phyloP scores from a whole-genome alignment of 257 asterid genomes.

The Solanum pimpinellifolium region DNA sequence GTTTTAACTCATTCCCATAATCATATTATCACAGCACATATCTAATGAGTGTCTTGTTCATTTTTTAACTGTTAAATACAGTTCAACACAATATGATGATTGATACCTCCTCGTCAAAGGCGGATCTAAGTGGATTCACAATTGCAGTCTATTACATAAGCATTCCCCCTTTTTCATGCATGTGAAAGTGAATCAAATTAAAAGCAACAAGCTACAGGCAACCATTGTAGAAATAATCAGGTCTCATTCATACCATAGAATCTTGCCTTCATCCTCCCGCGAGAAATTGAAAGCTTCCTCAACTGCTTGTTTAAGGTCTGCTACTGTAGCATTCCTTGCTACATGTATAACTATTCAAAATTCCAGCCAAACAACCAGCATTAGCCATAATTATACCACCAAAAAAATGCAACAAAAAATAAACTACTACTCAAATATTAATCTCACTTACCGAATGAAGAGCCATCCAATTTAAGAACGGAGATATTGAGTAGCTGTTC shows the following conservation, averaged over 20 bases:
- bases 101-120: neutral
- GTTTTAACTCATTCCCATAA: neutral
- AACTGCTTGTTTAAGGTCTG: constrained; percentile 29
- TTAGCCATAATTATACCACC: neutral
- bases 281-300: constrained; percentile 30
- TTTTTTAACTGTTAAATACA: neutral
- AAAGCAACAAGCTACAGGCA: neutral
- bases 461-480: constrained; percentile 54
- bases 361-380: neutral
- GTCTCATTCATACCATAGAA: constrained; percentile 30
- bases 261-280: constrained; percentile 14
- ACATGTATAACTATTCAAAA: constrained; percentile 28
- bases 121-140: neutral
- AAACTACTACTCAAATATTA: neutral
- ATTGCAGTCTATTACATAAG: neutral
- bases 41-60: neutral
- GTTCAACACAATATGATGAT: neutral
- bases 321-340: constrained; percentile 44
- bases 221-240: neutral
- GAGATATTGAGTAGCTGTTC: constrained; percentile 29
- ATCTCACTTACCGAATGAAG: constrained; percentile 31
- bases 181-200: neutral
- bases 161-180: neutral
- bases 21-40: neutral
- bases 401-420: neutral